Conservation (phyloP, 495 filamentous ascomycete genomes). For the Cercophora newfieldiana region DNA sequence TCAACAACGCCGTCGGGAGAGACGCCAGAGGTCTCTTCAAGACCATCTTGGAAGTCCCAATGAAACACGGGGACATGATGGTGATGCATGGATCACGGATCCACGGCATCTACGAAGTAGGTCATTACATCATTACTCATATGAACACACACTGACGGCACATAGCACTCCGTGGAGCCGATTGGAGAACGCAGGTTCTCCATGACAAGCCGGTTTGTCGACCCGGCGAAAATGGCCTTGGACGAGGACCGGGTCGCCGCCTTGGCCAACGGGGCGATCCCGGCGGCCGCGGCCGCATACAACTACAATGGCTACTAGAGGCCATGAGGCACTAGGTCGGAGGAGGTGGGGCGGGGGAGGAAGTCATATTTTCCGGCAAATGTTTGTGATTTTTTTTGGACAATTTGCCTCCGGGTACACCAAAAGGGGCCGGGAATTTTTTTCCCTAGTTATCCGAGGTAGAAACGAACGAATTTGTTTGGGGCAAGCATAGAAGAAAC, state of each 20-base stretch:
- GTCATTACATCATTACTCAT: conserved; percentile 20
- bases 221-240: conserved; percentile 41
- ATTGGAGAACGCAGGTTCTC: conserved; percentile 64
- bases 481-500: no score
- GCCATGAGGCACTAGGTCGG: background rate
- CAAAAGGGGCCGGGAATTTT: no score
- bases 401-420: no score
- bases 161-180: conserved; percentile 62
- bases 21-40: conserved; percentile 24
- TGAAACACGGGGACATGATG: conserved; percentile 78
- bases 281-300: conserved; percentile 27
- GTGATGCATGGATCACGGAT: conserved; percentile 76
- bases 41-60: conserved; percentile 38
- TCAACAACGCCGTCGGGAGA: conserved; percentile 32
- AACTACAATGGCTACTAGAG: conserved; percentile 22
- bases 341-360: background rate
- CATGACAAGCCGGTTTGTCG: conserved; percentile 58
- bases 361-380: background rate
- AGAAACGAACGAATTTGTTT: no score
- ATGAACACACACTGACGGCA: conserved; percentile 16
- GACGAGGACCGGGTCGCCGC: conserved; percentile 31
- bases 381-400: no score
- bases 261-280: conserved; percentile 36
- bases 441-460: no score
- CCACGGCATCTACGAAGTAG: conserved; percentile 71